Percentiles rank a stretch among this genome's conserved stretches.
phyloP scores from a whole-genome alignment of 257 asterid genomes.

The Nicotiana benthamiana region DNA sequence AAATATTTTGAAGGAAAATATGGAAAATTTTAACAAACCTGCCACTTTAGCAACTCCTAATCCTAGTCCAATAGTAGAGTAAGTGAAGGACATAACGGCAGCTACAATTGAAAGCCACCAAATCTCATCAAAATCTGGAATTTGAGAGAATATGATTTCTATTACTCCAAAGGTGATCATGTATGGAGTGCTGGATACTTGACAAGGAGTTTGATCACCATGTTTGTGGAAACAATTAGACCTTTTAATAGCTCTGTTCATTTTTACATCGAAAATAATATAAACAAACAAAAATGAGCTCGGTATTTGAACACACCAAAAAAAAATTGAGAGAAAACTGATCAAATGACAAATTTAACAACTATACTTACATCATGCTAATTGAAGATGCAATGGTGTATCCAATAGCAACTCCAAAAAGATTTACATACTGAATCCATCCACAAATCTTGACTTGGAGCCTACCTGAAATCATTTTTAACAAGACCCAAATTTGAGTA shows the following conservation, averaged over 20 bases:
- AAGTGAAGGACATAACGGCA: conserved; percentile 51
- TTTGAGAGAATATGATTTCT: conserved; percentile 40
- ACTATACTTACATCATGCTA: conserved; percentile 40
- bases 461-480: conserved; percentile 46
- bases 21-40: conserved; percentile 16
- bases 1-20: background rate
- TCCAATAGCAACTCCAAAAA: conserved; percentile 86
- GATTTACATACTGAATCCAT: conserved; percentile 74
- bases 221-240: conserved; percentile 39
- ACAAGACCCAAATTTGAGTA: background rate
- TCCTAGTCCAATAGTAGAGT: conserved; percentile 47
- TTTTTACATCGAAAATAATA: background rate
- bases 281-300: background rate
- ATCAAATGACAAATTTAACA: conserved; percentile 54
- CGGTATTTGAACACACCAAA: conserved; percentile 26
- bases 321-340: conserved; percentile 9
- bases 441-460: conserved; percentile 83
- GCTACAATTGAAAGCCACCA: conserved; percentile 54
- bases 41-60: conserved; percentile 46
- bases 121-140: conserved; percentile 47
- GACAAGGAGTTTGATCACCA: conserved; percentile 32
- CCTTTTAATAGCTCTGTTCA: conserved; percentile 38
- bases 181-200: conserved; percentile 36
- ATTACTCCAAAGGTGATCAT: conserved; percentile 43
- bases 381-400: conserved; percentile 85